Evolutionary conservation across 139 green algal species (phyloP).

Genomic region (Chlorella ohadii): DNA sequence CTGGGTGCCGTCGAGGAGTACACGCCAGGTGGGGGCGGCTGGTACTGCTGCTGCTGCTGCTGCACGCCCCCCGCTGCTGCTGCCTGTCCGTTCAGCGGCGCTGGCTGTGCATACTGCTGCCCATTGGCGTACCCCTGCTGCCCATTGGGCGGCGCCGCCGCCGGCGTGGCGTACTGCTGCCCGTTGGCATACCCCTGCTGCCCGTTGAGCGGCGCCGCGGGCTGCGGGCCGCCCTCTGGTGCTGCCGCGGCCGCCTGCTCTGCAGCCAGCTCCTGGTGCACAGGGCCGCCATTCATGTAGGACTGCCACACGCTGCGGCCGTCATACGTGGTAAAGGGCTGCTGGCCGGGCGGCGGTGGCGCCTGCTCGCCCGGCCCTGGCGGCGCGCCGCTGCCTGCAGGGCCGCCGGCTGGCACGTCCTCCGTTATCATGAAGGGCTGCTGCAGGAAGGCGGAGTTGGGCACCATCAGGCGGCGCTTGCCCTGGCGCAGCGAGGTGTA

Average conservation of each 20-base stretch:
- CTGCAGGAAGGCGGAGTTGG: slow-evolving; percentile 73
- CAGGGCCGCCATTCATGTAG: slow-evolving; percentile 1
- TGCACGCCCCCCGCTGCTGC: neutral
- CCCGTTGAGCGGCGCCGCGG: neutral
- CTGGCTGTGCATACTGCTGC: slow-evolving; percentile 15
- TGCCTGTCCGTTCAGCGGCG: too few relatives aligned
- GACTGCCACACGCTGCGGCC: neutral
- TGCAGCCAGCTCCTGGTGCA: neutral
- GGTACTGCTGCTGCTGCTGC: neutral
- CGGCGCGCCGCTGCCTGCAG: neutral
- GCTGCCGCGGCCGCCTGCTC: slow-evolving; percentile 6
- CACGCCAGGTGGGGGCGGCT: neutral
- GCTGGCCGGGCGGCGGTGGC: neutral
- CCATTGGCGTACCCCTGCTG: neutral
- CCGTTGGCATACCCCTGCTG: neutral
- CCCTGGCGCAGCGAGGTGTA: slow-evolving; percentile 71
- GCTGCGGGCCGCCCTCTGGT: neutral
- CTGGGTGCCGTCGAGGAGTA: too few relatives aligned
- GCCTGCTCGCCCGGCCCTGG: neutral
- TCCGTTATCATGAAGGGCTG: slow-evolving; percentile 77
- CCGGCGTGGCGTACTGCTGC: slow-evolving; percentile 5
- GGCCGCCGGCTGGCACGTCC: neutral
- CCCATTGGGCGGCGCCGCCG: too few relatives aligned
- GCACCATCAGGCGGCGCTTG: slow-evolving; percentile 63
- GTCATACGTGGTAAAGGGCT: neutral